Conservation (phyloP, 345 rosid genomes). For the Pseudoturritis turrita region DNA sequence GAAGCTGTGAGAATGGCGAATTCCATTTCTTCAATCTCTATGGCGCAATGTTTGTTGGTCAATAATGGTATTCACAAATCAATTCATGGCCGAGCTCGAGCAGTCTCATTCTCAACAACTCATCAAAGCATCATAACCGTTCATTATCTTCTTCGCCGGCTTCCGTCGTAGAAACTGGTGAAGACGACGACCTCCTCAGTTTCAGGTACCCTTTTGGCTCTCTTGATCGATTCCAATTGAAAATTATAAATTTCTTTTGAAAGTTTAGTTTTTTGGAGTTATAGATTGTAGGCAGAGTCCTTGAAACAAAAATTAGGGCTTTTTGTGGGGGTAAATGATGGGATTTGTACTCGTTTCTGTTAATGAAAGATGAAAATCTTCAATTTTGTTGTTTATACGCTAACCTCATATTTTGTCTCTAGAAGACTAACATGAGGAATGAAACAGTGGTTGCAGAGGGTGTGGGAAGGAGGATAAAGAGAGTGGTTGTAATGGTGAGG, state of each 20-base stretch:
- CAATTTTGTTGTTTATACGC: too few relatives aligned
- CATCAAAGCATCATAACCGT: conserved; percentile 31
- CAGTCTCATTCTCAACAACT: conserved; percentile 18
- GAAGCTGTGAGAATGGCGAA: conserved; percentile 36
- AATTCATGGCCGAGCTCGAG: conserved; percentile 20
- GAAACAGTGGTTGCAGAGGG: conserved; percentile 64
- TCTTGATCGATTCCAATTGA: neutral
- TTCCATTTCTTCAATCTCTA: conserved; percentile 38
- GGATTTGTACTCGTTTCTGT: too few relatives aligned
- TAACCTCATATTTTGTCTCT: neutral
- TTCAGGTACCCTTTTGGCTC: conserved; percentile 38
- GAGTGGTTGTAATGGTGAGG: conserved; percentile 90
- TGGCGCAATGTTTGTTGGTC: conserved; percentile 24
- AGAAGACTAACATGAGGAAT: neutral
- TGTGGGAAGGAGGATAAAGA: conserved; percentile 81
- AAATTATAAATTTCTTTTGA: neutral
- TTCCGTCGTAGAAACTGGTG: conserved; percentile 37
- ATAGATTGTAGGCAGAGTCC: neutral
- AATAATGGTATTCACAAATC: conserved; percentile 8
- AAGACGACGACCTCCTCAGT: conserved; percentile 29
- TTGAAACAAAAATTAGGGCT: neutral
- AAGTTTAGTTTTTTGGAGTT: neutral
- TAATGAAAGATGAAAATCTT: too few relatives aligned
- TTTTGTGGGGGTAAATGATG: neutral
- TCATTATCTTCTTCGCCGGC: conserved; percentile 39